Conservation (phyloP, 352 stramenopile species). For the Pythium guiyangense region DNA sequence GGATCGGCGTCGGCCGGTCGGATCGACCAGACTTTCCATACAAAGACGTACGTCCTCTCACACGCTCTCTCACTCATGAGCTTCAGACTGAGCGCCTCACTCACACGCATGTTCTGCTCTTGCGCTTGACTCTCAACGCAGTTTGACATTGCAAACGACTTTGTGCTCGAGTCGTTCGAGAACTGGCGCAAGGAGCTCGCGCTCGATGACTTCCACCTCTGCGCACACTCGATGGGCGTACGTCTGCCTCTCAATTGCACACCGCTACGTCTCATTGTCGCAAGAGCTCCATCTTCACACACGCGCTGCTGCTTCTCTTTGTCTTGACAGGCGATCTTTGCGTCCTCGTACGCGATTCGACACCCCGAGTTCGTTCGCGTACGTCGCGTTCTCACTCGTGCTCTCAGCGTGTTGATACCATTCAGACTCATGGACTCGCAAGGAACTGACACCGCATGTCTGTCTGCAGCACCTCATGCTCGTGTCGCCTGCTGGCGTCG, state of each 20-base stretch:
- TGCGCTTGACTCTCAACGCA: slow-evolving; percentile 12
- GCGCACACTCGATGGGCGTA: slow-evolving; percentile 80
- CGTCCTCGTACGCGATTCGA: slow-evolving; percentile 63
- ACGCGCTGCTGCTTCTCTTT: not conserved
- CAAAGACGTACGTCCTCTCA: slow-evolving; percentile 43
- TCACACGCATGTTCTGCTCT: not conserved
- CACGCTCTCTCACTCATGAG: not conserved
- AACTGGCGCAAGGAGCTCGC: slow-evolving; percentile 72
- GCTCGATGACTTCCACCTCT: slow-evolving; percentile 68
- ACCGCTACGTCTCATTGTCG: not conserved
- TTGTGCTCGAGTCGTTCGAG: slow-evolving; percentile 66
- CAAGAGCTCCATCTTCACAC: not conserved
- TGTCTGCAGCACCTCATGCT: slow-evolving; percentile 62
- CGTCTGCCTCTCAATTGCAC: not conserved
- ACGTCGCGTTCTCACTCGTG: slow-evolving; percentile 8
- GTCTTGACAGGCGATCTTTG: slow-evolving; percentile 67
- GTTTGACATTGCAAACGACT: slow-evolving; percentile 77
- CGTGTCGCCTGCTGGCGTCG: slow-evolving; percentile 65
- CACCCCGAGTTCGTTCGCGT: slow-evolving; percentile 61
- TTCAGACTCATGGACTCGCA: too few relatives aligned
- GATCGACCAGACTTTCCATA: slow-evolving; percentile 72
- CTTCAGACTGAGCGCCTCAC: not conserved
- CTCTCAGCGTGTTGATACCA: not conserved
- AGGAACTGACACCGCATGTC: not conserved
- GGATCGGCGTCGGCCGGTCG: slow-evolving; percentile 75